These are phyloP conservation scores for Oryza officinalis DNA, from an alignment of 176 grass and related monocot genomes.

Conservation along the genomic window DNA sequence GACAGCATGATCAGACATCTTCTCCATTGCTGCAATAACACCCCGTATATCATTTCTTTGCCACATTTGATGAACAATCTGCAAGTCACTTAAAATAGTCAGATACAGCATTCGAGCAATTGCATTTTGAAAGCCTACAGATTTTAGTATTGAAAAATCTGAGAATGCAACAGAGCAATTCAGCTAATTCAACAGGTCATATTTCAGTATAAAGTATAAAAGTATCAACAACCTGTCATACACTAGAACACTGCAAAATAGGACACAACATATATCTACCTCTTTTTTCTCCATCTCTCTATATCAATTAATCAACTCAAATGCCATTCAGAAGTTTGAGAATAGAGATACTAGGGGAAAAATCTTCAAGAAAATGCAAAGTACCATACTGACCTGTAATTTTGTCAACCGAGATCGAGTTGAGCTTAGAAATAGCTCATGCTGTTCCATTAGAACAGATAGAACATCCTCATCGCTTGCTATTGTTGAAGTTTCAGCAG, in stretches of 20 bases:
- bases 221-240: not conserved
- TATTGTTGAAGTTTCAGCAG: conserved; percentile 55
- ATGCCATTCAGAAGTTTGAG: not conserved
- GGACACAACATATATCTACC: not conserved
- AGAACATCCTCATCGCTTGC: conserved; percentile 77
- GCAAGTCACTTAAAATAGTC: conserved; percentile 33
- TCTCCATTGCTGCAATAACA: conserved; percentile 74
- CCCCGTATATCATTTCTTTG: conserved; percentile 81
- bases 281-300: not conserved
- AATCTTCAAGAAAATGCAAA: not conserved
- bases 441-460: conserved; percentile 69
- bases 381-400: conserved; percentile 62
- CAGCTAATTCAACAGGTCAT: not conserved
- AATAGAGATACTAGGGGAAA: not conserved
- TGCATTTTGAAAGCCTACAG: conserved; percentile 5
- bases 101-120: conserved; percentile 15
- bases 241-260: conserved; percentile 1
- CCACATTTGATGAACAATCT: conserved; percentile 97
- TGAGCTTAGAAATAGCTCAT: conserved; percentile 75
- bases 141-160: not conserved
- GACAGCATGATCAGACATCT: conserved; percentile 95
- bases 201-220: conserved; percentile 24
- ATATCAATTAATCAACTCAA: conserved; percentile 14
- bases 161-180: not conserved
- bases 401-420: conserved; percentile 79